A percentile compares a stretch with the other conserved stretches of the same genome.
These are phyloP conservation scores for Orychophragmus violaceus DNA, from an alignment of 345 rosid genomes.

Conservation along the genomic window DNA sequence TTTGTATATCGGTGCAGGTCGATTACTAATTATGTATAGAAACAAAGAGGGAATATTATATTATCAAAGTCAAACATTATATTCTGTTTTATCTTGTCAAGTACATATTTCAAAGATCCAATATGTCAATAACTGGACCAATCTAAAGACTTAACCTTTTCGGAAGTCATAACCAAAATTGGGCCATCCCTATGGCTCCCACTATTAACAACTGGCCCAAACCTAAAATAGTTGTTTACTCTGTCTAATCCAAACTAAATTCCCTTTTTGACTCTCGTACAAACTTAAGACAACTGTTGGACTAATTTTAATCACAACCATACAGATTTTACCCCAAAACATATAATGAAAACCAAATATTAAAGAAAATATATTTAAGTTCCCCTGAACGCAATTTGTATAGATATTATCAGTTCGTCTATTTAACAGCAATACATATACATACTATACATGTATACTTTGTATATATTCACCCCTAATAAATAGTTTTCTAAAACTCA, in stretches of 20 bases:
- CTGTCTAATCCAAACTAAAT: background rate
- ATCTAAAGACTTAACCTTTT: slow-evolving; percentile 20
- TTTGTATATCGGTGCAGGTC: too few species aligned
- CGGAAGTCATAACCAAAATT: slow-evolving; percentile 26
- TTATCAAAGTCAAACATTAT: slow-evolving; percentile 9
- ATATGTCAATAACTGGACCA: slow-evolving; percentile 23
- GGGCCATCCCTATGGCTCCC: background rate
- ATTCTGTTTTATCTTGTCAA: background rate
- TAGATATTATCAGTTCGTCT: too few species aligned
- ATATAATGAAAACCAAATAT: too few species aligned
- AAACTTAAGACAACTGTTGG: background rate
- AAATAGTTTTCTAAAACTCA: background rate
- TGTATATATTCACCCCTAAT: background rate
- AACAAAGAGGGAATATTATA: background rate
- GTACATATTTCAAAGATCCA: background rate
- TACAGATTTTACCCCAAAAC: background rate
- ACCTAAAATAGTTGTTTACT: background rate
- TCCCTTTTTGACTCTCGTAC: background rate
- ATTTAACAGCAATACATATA: background rate
- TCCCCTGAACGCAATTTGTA: too few species aligned
- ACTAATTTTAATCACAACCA: background rate
- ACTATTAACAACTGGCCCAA: slow-evolving; percentile 14
- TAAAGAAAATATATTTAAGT: too few species aligned
- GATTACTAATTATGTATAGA: background rate
- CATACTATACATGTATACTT: too few species aligned